Conservation (phyloP, 2,329 filamentous ascomycete species). For the Thelonectria rubi region DNA sequence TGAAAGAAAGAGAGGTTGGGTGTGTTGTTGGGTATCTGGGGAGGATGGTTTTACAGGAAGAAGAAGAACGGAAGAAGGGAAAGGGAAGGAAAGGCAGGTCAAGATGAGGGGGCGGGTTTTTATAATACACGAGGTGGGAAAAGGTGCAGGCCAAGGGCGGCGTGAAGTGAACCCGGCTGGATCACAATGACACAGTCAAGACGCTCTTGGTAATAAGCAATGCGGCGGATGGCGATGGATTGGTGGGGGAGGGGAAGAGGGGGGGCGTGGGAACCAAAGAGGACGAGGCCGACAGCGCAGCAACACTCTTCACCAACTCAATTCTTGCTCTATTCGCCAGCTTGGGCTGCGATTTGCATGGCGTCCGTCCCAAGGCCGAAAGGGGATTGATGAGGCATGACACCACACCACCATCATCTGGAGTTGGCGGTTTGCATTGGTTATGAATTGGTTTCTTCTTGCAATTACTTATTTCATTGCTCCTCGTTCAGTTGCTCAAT, state of each 20-base stretch:
- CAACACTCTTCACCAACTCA: background rate
- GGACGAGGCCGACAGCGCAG: background rate
- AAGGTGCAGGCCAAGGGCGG: background rate
- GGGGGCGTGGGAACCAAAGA: background rate
- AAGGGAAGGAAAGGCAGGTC: background rate
- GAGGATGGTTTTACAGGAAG: constrained; percentile 5
- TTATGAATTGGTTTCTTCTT: background rate
- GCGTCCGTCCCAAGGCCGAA: background rate
- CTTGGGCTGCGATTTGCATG: background rate
- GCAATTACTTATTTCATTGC: background rate
- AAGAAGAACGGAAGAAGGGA: background rate
- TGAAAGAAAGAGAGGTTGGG: background rate
- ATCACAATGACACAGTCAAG: background rate
- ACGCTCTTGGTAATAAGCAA: background rate
- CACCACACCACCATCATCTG: constrained; percentile 13
- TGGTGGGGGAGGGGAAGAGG: background rate
- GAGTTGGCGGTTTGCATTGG: too few relatives aligned
- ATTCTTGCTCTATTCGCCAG: background rate
- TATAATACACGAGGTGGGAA: constrained; percentile 1
- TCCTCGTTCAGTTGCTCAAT: background rate
- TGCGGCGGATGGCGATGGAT: background rate
- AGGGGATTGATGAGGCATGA: constrained; percentile 8
- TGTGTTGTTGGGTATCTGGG: background rate
- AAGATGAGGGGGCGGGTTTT: constrained; percentile 9
- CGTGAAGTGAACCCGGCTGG: background rate